Evolutionary conservation across 2,329 filamentous ascomycete species (phyloP).

Genomic region (Aspergillus spinulosporus): DNA sequence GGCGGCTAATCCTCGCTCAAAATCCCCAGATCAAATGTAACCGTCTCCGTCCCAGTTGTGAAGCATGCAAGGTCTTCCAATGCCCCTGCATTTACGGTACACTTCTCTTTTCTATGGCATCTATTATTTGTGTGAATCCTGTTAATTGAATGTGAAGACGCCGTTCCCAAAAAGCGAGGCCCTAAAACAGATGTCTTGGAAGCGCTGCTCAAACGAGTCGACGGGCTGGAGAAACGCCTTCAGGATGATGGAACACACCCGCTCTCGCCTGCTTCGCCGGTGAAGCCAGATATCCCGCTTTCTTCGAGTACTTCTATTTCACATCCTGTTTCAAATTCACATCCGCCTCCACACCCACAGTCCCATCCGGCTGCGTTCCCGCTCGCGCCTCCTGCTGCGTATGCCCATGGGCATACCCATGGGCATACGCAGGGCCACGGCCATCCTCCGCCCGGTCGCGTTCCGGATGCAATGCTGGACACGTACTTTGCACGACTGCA

Average conservation of each 20-base stretch:
- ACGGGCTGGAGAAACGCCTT: slow-evolving; percentile 77
- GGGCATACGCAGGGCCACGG: not conserved
- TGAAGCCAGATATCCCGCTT: slow-evolving; percentile 19
- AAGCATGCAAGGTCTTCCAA: slow-evolving; percentile 86
- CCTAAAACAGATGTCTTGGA: slow-evolving; percentile 89
- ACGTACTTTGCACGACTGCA: slow-evolving; percentile 79
- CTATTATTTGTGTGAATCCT: not conserved
- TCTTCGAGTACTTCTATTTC: not conserved
- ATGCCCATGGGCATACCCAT: not conserved
- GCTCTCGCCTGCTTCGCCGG: slow-evolving; percentile 46
- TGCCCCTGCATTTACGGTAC: slow-evolving; percentile 85
- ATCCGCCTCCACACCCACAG: not conserved
- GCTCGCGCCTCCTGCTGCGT: not conserved
- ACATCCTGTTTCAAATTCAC: not conserved
- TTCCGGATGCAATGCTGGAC: slow-evolving; percentile 67
- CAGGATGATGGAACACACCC: slow-evolving; percentile 62
- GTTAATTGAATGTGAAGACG: slow-evolving; percentile 53
- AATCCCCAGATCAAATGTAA: slow-evolving; percentile 81
- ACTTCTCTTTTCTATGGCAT: slow-evolving; percentile 26
- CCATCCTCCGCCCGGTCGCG: slow-evolving; percentile 36
- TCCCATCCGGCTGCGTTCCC: slow-evolving; percentile 15
- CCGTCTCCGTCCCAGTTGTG: slow-evolving; percentile 76
- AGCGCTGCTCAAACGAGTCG: slow-evolving; percentile 78
- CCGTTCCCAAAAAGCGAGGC: slow-evolving; percentile 83
- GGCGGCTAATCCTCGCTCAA: slow-evolving; percentile 4